Evolutionary conservation across 441 rosid genomes (phyloP).

Genomic region (Populus hybrid): DNA sequence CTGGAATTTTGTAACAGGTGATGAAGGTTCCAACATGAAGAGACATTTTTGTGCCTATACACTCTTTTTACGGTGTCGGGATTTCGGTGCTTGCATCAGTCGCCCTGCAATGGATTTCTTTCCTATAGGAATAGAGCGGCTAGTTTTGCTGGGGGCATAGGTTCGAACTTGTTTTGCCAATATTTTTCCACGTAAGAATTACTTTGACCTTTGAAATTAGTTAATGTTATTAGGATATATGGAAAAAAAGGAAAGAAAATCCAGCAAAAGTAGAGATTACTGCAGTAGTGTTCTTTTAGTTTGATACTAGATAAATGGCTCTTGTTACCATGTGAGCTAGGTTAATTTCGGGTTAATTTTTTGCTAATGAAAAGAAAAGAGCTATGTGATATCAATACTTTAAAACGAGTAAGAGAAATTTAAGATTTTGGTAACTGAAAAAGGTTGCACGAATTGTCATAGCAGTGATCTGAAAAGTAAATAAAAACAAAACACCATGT

Average conservation of each 20-base stretch:
- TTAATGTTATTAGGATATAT: not conserved
- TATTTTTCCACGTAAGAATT: not conserved
- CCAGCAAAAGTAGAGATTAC: not conserved
- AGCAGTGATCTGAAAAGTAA: no score
- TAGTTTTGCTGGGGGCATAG: not conserved
- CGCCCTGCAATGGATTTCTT: not conserved
- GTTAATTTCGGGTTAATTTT: no score
- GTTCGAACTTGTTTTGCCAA: not conserved
- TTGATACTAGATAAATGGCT: no score
- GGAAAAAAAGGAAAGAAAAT: not conserved
- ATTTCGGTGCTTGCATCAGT: not conserved
- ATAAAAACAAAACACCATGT: no score
- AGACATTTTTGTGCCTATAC: not conserved
- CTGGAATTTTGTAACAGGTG: constrained; percentile 23
- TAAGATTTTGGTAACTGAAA: no score
- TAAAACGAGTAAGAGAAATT: no score
- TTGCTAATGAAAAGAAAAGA: no score
- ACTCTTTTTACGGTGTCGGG: not conserved
- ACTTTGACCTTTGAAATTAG: not conserved
- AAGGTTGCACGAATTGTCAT: no score
- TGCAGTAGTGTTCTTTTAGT: no score
- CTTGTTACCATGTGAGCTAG: no score
- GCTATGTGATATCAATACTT: no score
- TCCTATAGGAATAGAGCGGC: not conserved
- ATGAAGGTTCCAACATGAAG: constrained; percentile 28